A percentile compares a stretch with the other conserved stretches of the same genome.
Conservation (phyloP, 2,329 filamentous ascomycete genomes). For the Xylariales sp. region DNA sequence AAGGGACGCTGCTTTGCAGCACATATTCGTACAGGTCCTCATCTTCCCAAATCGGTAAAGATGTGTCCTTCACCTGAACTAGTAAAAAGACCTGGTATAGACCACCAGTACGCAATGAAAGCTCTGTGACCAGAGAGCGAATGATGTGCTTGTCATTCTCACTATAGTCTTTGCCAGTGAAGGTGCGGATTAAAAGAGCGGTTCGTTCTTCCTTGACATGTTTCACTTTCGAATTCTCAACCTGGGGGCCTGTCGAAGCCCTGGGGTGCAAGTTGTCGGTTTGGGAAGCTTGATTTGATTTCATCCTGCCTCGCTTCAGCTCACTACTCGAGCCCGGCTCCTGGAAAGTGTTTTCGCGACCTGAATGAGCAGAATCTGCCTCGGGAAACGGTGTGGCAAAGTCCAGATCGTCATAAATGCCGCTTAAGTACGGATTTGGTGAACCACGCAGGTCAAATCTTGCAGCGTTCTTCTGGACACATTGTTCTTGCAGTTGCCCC, state of each 20-base stretch:
- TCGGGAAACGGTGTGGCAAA: neutral
- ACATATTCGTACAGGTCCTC: constrained; percentile 54
- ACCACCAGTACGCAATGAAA: constrained; percentile 70
- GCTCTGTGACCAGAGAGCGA: constrained; percentile 73
- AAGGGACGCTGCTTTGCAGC: constrained; percentile 59
- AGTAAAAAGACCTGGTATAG: constrained; percentile 79
- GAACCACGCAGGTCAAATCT: constrained; percentile 49
- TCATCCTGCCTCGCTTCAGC: neutral
- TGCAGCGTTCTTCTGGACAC: constrained; percentile 59
- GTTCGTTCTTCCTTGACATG: constrained; percentile 53
- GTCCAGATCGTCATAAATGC: neutral
- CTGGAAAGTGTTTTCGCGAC: neutral
- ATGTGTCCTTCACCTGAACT: constrained; percentile 68
- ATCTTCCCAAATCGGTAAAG: constrained; percentile 55
- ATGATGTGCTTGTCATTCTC: constrained; percentile 76
- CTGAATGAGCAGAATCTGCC: neutral
- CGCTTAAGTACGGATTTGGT: constrained; percentile 37
- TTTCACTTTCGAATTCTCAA: constrained; percentile 12
- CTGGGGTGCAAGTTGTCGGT: neutral
- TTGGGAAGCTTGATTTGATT: neutral
- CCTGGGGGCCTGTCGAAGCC: neutral
- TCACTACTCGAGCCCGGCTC: neutral
- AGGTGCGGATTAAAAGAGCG: constrained; percentile 72
- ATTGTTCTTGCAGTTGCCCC: constrained; percentile 65
- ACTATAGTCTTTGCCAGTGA: constrained; percentile 70